A percentile compares a stretch with the other conserved stretches of the same genome.
Conservation (phyloP, 2,329 filamentous ascomycete genomes). For the Fusarium miscanthi region DNA sequence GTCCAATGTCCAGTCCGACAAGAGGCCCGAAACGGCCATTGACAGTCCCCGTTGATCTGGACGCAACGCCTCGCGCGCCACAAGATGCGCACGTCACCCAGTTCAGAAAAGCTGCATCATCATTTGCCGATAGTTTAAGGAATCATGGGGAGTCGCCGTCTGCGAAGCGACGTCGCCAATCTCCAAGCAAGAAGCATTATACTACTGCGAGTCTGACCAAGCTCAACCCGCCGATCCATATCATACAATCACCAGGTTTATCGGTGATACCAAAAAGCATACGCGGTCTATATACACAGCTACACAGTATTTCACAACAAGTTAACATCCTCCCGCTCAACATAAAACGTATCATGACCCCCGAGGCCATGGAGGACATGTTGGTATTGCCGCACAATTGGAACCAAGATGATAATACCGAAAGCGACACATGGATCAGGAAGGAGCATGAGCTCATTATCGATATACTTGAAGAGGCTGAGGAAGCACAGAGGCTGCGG, state of each 20-base stretch:
- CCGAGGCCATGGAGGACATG: not conserved
- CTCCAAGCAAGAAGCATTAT: not conserved
- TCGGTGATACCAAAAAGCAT: not conserved
- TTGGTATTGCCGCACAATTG: not conserved
- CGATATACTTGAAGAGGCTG: not conserved
- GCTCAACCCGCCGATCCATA: not conserved
- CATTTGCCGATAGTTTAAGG: not conserved
- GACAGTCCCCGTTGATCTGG: not conserved
- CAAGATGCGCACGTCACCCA: not conserved
- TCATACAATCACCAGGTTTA: not conserved
- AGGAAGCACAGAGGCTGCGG: not conserved
- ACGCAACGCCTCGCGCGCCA: not conserved
- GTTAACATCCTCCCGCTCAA: not conserved
- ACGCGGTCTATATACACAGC: not conserved
- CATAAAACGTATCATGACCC: not conserved
- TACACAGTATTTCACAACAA: not conserved
- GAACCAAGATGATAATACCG: not conserved
- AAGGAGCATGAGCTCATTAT: not conserved
- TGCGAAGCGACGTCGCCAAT: not conserved
- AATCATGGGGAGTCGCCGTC: not conserved
- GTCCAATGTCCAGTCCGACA: not conserved
- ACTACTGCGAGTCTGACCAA: not conserved
- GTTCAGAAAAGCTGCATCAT: not conserved
- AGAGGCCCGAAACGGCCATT: not conserved
- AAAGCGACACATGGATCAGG: not conserved